A percentile compares a stretch with the other conserved stretches of the same genome.
Evolutionary conservation across 192 early-diverging fungal genomes (phyloP).

Genomic region (Coemansia aciculifera): DNA sequence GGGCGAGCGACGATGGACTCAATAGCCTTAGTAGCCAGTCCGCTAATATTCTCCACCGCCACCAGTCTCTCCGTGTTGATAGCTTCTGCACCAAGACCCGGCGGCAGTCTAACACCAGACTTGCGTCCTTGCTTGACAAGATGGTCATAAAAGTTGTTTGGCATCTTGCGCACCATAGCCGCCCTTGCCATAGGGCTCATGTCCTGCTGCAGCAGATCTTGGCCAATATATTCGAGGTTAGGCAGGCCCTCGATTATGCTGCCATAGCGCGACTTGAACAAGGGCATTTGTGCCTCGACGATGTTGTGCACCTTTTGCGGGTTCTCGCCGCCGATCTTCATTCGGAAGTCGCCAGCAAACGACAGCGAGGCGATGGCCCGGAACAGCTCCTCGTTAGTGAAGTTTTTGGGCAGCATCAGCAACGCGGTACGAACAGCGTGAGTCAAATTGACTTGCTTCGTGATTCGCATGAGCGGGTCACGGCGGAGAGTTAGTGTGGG

Average conservation of each 20-base stretch:
- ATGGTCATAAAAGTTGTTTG: slow-evolving; percentile 70
- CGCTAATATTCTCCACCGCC: slow-evolving; percentile 33
- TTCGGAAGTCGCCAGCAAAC: slow-evolving; percentile 91
- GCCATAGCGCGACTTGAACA: slow-evolving; percentile 52
- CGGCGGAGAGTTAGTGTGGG: slow-evolving; percentile 60
- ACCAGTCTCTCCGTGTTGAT: slow-evolving; percentile 40
- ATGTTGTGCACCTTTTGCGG: slow-evolving; percentile 96
- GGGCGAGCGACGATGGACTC: slow-evolving; percentile 71
- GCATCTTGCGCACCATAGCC: slow-evolving; percentile 76
- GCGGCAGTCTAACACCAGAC: slow-evolving; percentile 30
- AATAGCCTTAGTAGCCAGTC: slow-evolving; percentile 55
- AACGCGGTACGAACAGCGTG: slow-evolving; percentile 82
- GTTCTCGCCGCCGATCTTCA: slow-evolving; percentile 90
- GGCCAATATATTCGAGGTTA: slow-evolving; percentile 47
- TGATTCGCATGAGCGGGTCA: slow-evolving; percentile 51
- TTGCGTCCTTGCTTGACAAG: slow-evolving; percentile 53
- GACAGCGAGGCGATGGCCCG: slow-evolving; percentile 80
- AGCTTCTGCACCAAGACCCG: slow-evolving; percentile 26
- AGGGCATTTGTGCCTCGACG: slow-evolving; percentile 67
- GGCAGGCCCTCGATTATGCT: slow-evolving; percentile 54
- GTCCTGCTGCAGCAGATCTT: slow-evolving; percentile 61
- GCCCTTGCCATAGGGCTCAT: slow-evolving; percentile 62
- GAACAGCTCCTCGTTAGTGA: slow-evolving; percentile 82
- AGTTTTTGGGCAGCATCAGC: slow-evolving; percentile 77
- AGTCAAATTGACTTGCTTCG: slow-evolving; percentile 79